A percentile compares a stretch with the other conserved stretches of the same genome.
Conservation (phyloP, 805 yeast genomes). For the Kockiozyma suomiensis region DNA sequence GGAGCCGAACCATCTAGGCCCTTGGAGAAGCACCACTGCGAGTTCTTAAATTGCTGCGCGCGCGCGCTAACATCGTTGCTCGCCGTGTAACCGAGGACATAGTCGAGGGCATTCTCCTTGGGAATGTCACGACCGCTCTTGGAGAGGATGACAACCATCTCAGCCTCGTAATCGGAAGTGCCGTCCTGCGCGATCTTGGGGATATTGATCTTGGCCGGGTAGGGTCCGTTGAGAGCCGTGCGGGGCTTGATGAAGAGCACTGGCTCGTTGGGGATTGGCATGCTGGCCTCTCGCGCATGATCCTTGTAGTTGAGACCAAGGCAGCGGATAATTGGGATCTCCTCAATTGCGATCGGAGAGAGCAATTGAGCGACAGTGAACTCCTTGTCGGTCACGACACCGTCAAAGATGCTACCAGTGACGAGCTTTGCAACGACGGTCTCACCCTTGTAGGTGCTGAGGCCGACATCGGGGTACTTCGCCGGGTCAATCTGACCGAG, state of each 20-base stretch:
- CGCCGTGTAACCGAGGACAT: background rate
- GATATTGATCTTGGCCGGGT: background rate
- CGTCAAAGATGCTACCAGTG: background rate
- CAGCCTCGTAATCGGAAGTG: background rate
- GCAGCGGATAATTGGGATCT: slow-evolving; percentile 1
- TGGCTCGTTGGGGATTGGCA: background rate
- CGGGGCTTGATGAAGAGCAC: background rate
- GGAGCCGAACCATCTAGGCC: slow-evolving; percentile 1
- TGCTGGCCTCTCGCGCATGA: background rate
- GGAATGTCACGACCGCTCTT: background rate
- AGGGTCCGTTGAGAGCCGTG: slow-evolving; percentile 1
- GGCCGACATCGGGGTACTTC: slow-evolving; percentile 1
- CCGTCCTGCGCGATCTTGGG: slow-evolving; percentile 1
- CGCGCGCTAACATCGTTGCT: background rate
- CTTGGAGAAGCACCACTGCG: slow-evolving; percentile 1
- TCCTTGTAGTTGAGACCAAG: background rate
- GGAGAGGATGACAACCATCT: background rate
- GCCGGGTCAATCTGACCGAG: background rate
- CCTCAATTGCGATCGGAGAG: background rate
- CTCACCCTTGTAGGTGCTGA: background rate
- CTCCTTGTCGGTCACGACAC: background rate
- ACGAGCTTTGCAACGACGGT: background rate
- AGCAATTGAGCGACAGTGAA: background rate
- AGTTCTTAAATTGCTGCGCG: background rate
- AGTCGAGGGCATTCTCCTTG: background rate